These are phyloP conservation scores for Phaseolus lunatus DNA, from an alignment of 306 rosid species.

Conservation along the genomic window DNA sequence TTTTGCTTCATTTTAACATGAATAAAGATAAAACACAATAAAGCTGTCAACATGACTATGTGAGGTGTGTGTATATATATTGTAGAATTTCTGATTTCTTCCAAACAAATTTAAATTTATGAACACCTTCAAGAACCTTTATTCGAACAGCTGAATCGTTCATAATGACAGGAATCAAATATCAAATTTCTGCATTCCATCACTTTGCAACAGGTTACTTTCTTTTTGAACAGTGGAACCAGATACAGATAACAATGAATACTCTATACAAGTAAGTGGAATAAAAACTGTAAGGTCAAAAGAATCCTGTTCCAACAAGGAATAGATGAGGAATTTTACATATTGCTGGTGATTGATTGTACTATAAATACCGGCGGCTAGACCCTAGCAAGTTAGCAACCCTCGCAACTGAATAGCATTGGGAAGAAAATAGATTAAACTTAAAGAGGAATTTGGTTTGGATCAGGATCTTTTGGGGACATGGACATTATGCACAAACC, in stretches of 20 bases:
- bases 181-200: constrained; percentile 3
- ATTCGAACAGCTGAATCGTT: constrained; percentile 11
- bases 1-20: no score
- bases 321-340: constrained; percentile 26
- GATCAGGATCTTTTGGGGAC: constrained; percentile 58
- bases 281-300: constrained; percentile 17
- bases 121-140: constrained; percentile 17
- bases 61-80: not conserved
- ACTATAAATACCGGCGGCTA: not conserved
- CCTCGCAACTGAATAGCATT: not conserved
- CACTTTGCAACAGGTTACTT: not conserved
- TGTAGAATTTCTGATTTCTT: not conserved
- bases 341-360: not conserved
- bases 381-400: constrained; percentile 16
- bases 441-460: constrained; percentile 65
- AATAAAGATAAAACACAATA: no score
- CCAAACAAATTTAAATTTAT: not conserved
- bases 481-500: constrained; percentile 70
- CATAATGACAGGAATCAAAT: constrained; percentile 10
- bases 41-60: no score
- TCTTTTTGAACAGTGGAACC: not conserved
- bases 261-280: not conserved
- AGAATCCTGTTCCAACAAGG: constrained; percentile 10
- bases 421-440: constrained; percentile 4
- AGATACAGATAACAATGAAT: constrained; percentile 5